Base-by-base conservation (phyloP, 768 basidiomycete genomes). In the Coprinellus aureogranulatus region DNA sequence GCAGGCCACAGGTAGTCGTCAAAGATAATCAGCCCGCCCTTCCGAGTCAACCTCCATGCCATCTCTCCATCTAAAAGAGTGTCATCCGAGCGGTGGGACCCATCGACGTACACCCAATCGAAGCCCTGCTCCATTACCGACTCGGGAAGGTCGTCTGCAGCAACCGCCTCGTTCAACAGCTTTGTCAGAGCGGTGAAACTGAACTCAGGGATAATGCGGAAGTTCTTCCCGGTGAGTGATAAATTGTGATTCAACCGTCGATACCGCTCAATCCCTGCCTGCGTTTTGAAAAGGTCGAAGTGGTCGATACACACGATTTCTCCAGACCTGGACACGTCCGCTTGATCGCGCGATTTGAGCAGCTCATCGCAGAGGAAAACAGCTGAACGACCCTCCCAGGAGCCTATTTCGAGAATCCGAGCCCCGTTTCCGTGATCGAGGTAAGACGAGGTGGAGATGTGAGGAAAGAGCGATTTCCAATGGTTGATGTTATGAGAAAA, bases 361-460 rank as follows among this genome's bases (percentile, higher is more conserved):
- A 85, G 75, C 28, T 77, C 73, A n/a, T 65, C 74, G 31, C 82
- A 68, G 50, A 83, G 70, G 68, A 82, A 85, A 25, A 82, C 76
- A 23, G 81, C 83, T 0, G 84, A 86, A 37, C 83, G 77, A n/a
- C 83, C 84, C 66, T 85, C 84, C 82, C 82, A 85, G 18, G 81
- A 82, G 8, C 84, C 83, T 16, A 85, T 81, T 64, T 84, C 84
- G 14, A 85, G 77, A 1, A 70, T 76, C 18, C 82, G 76, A 11
- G 84, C 82, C 5, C 31, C 48, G 12, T 49, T 49, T 16, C 48
- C 4, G 18, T 27, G 3, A 10, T 18, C 28, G 27, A 16, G 3
- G 48, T 27, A 30, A 1, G 63, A 61, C 11, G 68, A 42, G 16
- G 79, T 68, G 1, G 28, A 27, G 54, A 83, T 64, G 28, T 73